Percentiles rank a stretch among this genome's conserved stretches.
Conservation (phyloP, 2,329 filamentous ascomycete genomes). For the Raffaelea ambrosiae region DNA sequence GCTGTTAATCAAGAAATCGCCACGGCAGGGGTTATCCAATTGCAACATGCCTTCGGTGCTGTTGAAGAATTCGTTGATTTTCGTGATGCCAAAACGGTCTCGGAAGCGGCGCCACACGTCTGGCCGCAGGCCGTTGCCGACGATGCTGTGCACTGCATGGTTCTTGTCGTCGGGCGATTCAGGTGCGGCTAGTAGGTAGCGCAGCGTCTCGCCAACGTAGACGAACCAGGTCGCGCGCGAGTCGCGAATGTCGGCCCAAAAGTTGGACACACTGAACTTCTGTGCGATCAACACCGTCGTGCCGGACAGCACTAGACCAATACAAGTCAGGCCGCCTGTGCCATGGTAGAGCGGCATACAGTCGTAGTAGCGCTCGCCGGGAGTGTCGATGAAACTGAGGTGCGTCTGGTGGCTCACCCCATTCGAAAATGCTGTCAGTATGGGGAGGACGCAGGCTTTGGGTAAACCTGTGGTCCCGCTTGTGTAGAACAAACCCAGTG, state of each 20-base stretch:
- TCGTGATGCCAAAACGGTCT: constrained; percentile 52
- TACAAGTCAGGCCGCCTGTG: constrained; percentile 55
- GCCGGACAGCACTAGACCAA: constrained; percentile 43
- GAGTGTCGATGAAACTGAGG: constrained; percentile 18
- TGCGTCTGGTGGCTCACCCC: constrained; percentile 17
- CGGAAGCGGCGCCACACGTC: constrained; percentile 61
- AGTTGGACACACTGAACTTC: constrained; percentile 59
- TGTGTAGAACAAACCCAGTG: constrained; percentile 63
- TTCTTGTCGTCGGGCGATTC: constrained; percentile 51
- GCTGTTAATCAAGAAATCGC: constrained; percentile 53
- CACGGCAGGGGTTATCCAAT: constrained; percentile 50
- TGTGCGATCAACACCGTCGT: constrained; percentile 53
- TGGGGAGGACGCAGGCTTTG: constrained; percentile 59
- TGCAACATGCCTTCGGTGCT: constrained; percentile 64
- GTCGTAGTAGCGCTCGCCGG: constrained; percentile 58
- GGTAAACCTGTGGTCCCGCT: constrained; percentile 69
- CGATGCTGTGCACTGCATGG: constrained; percentile 51
- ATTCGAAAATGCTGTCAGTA: constrained; percentile 27
- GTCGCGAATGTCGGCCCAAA: constrained; percentile 65
- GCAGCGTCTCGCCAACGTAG: constrained; percentile 70
- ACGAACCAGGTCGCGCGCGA: constrained; percentile 62
- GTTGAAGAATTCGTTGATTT: constrained; percentile 68
- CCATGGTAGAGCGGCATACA: constrained; percentile 74
- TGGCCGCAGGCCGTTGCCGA: constrained; percentile 58
- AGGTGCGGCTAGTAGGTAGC: constrained; percentile 63